A percentile compares a stretch with the other conserved stretches of the same genome.
Evolutionary conservation across 2,329 filamentous ascomycete genomes (phyloP).

Genomic region (Grosmannia clavigera): DNA sequence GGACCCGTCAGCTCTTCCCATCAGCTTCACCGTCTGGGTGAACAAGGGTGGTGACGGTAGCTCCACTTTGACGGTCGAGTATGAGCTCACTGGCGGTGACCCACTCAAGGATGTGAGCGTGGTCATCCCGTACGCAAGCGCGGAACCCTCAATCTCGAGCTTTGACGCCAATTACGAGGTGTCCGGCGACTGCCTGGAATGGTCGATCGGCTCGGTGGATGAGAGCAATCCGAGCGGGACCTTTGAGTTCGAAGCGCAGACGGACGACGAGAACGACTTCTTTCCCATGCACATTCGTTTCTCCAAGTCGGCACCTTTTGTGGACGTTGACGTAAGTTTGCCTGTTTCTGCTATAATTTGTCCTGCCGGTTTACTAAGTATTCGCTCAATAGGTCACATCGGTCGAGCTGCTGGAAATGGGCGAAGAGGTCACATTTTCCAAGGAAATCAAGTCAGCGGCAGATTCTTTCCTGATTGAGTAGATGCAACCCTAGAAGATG

Average conservation of each 20-base stretch:
- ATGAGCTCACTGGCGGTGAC: slow-evolving; percentile 77
- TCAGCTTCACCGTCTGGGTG: slow-evolving; percentile 96
- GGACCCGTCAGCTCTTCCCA: slow-evolving; percentile 69
- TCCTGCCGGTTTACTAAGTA: slow-evolving; percentile 13
- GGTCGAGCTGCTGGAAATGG: slow-evolving; percentile 60
- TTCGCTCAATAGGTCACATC: slow-evolving; percentile 40
- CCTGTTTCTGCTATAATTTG: slow-evolving; percentile 14
- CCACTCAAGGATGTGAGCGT: slow-evolving; percentile 74
- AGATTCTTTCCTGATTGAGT: slow-evolving; percentile 67
- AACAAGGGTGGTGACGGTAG: slow-evolving; percentile 72
- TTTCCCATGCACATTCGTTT: slow-evolving; percentile 96
- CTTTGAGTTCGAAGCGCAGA: slow-evolving; percentile 91
- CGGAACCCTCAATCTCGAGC: slow-evolving; percentile 79
- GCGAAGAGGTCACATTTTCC: slow-evolving; percentile 69
- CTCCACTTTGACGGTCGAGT: slow-evolving; percentile 88
- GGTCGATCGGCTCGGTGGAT: slow-evolving; percentile 80
- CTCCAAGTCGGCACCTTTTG: slow-evolving; percentile 71
- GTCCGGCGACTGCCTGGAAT: slow-evolving; percentile 82
- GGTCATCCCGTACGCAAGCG: slow-evolving; percentile 71
- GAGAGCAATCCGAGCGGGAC: slow-evolving; percentile 71
- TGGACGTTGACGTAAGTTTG: slow-evolving; percentile 78
- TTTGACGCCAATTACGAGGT: slow-evolving; percentile 94
- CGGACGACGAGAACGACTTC: slow-evolving; percentile 82
- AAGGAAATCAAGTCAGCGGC: slow-evolving; percentile 69
- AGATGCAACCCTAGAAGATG: slow-evolving; percentile 15